Base-by-base conservation (phyloP, 2,329 filamentous ascomycete species). In the Monilinia polystroma region DNA sequence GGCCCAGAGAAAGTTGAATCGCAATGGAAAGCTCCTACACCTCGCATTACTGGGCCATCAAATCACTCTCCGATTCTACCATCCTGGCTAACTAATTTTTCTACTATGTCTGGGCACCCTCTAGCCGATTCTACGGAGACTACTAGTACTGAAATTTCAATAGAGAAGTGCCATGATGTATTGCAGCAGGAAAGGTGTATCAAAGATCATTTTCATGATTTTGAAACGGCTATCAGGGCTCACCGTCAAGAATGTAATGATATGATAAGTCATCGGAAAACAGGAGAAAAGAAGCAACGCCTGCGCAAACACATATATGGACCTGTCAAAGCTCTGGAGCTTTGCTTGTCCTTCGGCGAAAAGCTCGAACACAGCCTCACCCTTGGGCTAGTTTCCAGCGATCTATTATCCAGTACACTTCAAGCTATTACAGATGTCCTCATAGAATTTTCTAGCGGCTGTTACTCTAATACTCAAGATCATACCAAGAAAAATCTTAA, bases 1-100 rank as follows among this genome's bases (percentile, higher is more conserved):
- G 67, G 71, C 20, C 45, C 67, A 20, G 75, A 74, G 56, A 72
- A 67, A 55, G 72, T 69, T 10, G 64, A 72, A 68, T 77, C 73
- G 71, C 68, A 73, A 35, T 77, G 75, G 73, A 67, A 77, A 63
- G 66, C 75, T 47, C 76, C 76, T 45, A 72, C 70, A 11, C 45
- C 66, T 10, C 69, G 63, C 26, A 32, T 64, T n/a, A 35, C 66
- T 29, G 66, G 59, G 20, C 47, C 67, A 51, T 45, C 29, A 26
- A 59, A 45, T 18, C 47, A 57, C 23, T 49, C 12, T 20, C 47
- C 35, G 11, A 26, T 32, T 52, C 53, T 75, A 51, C 71, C 72
- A 23, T 43, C 63, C 47, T 75, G 72, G 73, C 52, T 75, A 41
- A 60, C 56, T 8, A 67, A 69, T 63, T 73, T 68, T 70, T 54